Evolutionary conservation across 1,284 basidiomycete species (phyloP), one percentile per base, ranked within the genome.

Genomic region (Fomes fomentarius): DNA sequence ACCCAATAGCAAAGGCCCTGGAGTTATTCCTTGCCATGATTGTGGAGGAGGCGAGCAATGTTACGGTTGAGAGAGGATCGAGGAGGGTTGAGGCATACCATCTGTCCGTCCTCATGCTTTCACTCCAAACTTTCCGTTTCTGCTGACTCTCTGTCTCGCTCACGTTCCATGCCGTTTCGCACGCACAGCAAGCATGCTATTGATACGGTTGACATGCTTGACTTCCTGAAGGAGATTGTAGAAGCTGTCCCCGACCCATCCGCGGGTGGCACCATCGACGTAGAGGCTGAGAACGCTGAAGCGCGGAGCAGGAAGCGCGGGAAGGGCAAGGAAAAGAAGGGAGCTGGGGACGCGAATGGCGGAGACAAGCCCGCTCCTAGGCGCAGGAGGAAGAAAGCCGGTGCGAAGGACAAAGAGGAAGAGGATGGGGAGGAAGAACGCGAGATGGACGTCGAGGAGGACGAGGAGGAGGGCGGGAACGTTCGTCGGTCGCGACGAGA

Each of bases 151-250:
- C 28, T 30, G 21, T 35, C 39, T 37, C 41, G 39, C 51, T 52
- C 50, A 58, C 50, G 52, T 24, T 3, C 37, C 33, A 11, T 11
- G 21, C 11, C 21, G 6, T 11, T 40, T 26, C 26, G 34, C 43
- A 10, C 30, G 15, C 22, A 28, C 69, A 98, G 96, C 59, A 99
- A 99, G 80, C 91, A 96, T 63, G 93, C 96, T 0, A 88, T 98
- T 8, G 89, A 94, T 60, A 89, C 86, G 10, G 92, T 88, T 30
- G 89, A 95, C 57, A 91, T 89, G 76, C 88, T 98, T 58, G 96
- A 99, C 73, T 99, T 99, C 71, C 81, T 98, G 42, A 93, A 94
- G 68, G 96, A 98, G 67, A 87, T 98, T 51, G 94, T 98, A n/a
- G 87, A 91, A 66, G 77, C 80, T 40, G 87, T 98, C 1, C 89